phyloP scores from a whole-genome alignment of 2,329 filamentous ascomycete genomes.

The Knoxdaviesia proteae region DNA sequence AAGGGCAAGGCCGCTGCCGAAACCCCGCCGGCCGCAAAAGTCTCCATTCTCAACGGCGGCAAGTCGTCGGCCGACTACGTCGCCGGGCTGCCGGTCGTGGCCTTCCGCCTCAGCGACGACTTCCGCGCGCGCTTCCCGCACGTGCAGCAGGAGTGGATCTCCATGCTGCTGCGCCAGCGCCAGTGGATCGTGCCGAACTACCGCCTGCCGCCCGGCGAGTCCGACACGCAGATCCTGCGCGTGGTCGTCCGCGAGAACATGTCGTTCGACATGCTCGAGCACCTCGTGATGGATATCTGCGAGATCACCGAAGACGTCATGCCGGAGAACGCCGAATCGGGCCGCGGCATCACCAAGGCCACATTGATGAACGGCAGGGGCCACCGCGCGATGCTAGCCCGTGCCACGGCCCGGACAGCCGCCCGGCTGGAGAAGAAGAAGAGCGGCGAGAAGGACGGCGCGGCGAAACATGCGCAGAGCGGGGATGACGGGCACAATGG shows the following conservation, averaged over 20 bases:
- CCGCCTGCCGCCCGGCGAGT: conserved; percentile 38
- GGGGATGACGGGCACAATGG: no score
- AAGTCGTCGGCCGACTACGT: conserved; percentile 40
- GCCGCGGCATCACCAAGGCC: no score
- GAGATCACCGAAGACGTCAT: conserved; percentile 27
- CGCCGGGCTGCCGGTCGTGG: conserved; percentile 45
- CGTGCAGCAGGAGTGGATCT: conserved; percentile 42
- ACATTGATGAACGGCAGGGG: no score
- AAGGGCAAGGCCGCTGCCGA: conserved; percentile 17
- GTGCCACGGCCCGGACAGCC: no score
- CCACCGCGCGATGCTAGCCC: no score
- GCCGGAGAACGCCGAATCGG: no score
- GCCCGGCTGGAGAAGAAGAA: no score
- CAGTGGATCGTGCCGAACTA: conserved; percentile 58
- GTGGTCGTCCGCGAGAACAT: conserved; percentile 46
- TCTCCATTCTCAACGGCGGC: conserved; percentile 6
- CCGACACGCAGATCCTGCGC: conserved; percentile 43
- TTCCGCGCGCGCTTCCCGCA: conserved; percentile 40
- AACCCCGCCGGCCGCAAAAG: conserved; percentile 2
- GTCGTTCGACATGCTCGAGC: conserved; percentile 45
- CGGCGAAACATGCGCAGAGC: no score
- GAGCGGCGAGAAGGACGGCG: no score
- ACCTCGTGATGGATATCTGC: conserved; percentile 38
- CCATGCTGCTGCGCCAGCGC: conserved; percentile 39
- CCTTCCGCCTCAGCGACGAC: conserved; percentile 39